Evolutionary conservation across 78 protist genomes (phyloP), one percentile per base, ranked within the genome.

Genomic region (Dictyostelium citrinum): DNA sequence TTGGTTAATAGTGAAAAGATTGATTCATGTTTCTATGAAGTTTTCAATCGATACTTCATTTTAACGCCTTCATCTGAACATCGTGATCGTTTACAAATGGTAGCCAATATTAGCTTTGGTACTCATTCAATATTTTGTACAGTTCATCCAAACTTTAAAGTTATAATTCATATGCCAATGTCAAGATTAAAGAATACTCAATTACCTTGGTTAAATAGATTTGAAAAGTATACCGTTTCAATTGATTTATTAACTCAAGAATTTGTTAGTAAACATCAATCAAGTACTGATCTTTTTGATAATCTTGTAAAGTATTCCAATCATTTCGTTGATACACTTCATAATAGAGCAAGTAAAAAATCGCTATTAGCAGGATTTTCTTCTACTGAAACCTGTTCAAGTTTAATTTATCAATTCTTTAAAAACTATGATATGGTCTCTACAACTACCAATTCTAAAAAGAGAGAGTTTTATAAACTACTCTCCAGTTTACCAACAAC

Each of bases 11-110:
- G 39, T 35, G 77, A 82, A 35, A 24, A 20, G 49, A 82, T 90
- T n/a, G 90, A 81, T 7, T 35, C 95, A n/a, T 90, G 95, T 76
- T 90, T 90, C 84, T 90, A 90, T 51, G 95, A 90, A 6, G 95
- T 90, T 5, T 81, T 90, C 72, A 90, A 90, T 45, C 27, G 70
- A 27, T 90, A 90, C 61, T 90, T 81, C 22, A 12, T 27, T 11
- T 3, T 55, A 1, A 24, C 70, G 7, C 76, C 74, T 0, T 41
- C 67, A 0, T 2, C 16, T 1, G 58, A 41, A n/a, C 33, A 75
- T 35, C 24, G 24, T 8, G 76, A 37, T 31, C 49, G 60, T 20
- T 51, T n/a, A 3, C 12, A 55, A 27, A 81, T 81, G 41, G 6
- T 90, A 22, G 95, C 95, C 1, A 82, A 70, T n/a, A 72, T 90